These are phyloP conservation scores for Pugionium dolabratum DNA, from an alignment of 345 rosid species.

Conservation along the genomic window DNA sequence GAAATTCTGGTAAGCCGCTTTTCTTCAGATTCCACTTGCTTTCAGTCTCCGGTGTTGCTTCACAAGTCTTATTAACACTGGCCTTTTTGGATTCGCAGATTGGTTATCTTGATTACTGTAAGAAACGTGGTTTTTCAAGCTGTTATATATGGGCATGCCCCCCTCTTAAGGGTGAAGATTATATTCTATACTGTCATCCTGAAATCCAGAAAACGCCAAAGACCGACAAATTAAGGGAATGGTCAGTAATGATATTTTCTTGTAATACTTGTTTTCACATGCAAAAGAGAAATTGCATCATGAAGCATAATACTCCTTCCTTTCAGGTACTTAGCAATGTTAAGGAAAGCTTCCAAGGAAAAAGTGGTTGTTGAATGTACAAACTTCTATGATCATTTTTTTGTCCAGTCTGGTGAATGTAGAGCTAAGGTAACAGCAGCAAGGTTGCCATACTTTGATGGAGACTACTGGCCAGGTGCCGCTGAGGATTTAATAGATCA, in stretches of 20 bases:
- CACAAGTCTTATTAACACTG: conserved; percentile 19
- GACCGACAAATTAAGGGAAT: conserved; percentile 94
- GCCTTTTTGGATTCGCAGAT: conserved; percentile 54
- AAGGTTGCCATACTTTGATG: conserved; percentile 97
- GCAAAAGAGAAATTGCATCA: conserved; percentile 21
- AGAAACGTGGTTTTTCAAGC: conserved; percentile 96
- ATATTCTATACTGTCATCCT: conserved; percentile 95
- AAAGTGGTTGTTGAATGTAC: conserved; percentile 80
- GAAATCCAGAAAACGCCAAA: conserved; percentile 99
- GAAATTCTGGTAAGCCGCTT: conserved; percentile 74
- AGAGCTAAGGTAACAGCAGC: conserved; percentile 94
- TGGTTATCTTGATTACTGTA: conserved; percentile 98
- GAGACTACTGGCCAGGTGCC: conserved; percentile 99
- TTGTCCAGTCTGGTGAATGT: conserved; percentile 76
- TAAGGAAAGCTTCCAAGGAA: conserved; percentile 86
- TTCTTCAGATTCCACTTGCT: conserved; percentile 22
- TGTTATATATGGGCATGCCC: conserved; percentile 99
- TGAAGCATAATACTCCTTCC: conserved; percentile 16
- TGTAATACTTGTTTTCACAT: conserved; percentile 9
- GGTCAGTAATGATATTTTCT: conserved; percentile 54
- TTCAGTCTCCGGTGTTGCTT: conserved; percentile 17
- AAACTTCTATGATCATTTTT: conserved; percentile 93
- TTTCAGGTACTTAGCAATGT: conserved; percentile 86
- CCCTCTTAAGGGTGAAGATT: conserved; percentile 97
- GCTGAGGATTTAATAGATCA: conserved; percentile 94